Evolutionary conservation across 2,329 filamentous ascomycete genomes (phyloP), one percentile per base, ranked within the genome.

Genomic region (Monosporascus cannonballus): DNA sequence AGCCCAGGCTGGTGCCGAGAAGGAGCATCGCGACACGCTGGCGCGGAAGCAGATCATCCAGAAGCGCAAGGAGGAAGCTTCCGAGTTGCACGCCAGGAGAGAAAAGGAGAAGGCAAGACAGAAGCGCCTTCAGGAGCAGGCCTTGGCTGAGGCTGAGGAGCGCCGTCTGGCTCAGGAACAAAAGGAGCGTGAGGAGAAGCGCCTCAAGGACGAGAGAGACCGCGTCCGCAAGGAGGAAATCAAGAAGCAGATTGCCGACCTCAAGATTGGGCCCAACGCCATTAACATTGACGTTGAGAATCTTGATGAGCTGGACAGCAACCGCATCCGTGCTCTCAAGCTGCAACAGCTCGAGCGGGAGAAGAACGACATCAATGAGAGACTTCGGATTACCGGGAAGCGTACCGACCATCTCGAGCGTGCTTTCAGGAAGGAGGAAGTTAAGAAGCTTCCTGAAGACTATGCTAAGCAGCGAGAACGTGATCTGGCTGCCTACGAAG

Each of bases 401-500:
- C 88, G 94, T 59, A 89, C 96, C 64, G 94, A 99, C 68, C 93
- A 99, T 74, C 77, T 99, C 63, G 94, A 99, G 78, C 89, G 94
- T 76, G 94, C 94, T 38, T 95, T 95, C 81, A 87, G 94, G 65
- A 90, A 93, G 71, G 94, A 97, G 75, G 94, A 99, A 73, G 76
- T 87, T 66, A 96, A 96, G 83, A 93, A 96, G 73, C 77, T 97
- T 54, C 77, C 85, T 53, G 84, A 86, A 49, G 94, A 99, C 67
- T 96, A 95, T 67, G 87, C 89, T 59, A 78, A 77, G 63, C 94
- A 99, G 74, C 85, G 86, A 68, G 83, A 91, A 67, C 77, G 74
- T 53, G 94, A 99, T 67, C 71, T 86, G 59, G 85, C 84, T 52
- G 83, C 90, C 41, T 96, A 96, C 69, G 90, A 97, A 66, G 78